A percentile compares a stretch with the other conserved stretches of the same genome.
These are phyloP conservation scores for Triangularia verruculosa DNA, from an alignment of 2,329 filamentous ascomycete species.

Conservation along the genomic window DNA sequence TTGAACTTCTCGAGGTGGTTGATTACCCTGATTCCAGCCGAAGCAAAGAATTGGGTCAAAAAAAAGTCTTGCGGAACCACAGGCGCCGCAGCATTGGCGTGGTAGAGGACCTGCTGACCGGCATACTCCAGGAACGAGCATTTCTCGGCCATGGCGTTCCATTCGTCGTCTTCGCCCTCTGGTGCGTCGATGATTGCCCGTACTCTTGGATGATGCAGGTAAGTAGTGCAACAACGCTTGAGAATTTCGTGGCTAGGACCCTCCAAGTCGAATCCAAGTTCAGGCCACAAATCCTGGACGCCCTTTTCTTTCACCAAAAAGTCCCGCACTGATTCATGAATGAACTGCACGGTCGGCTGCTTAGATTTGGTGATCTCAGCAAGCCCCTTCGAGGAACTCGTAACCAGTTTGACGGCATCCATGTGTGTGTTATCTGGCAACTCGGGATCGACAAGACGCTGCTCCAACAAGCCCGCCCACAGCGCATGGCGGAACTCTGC, in stretches of 20 bases:
- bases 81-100: conserved; percentile 12
- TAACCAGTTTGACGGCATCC: conserved; percentile 16
- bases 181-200: background rate
- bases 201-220: conserved; percentile 14
- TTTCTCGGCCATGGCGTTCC: conserved; percentile 7
- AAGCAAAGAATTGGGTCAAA: conserved; percentile 14
- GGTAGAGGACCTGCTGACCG: conserved; percentile 7
- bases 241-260: conserved; percentile 13
- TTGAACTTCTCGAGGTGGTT: conserved; percentile 14
- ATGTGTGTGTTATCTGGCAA: conserved; percentile 6
- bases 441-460: conserved; percentile 2
- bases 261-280: conserved; percentile 14
- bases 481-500: conserved; percentile 6
- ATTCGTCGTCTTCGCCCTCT: conserved; percentile 2
- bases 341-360: conserved; percentile 15
- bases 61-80: conserved; percentile 14
- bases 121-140: conserved; percentile 15
- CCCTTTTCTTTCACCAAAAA: conserved; percentile 17
- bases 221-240: conserved; percentile 13
- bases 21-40: conserved; percentile 7
- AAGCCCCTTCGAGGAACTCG: conserved; percentile 17
- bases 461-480: conserved; percentile 5
- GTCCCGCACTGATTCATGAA: conserved; percentile 18
- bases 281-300: conserved; percentile 15
- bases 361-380: conserved; percentile 17